Conservation (phyloP, 1,284 basidiomycete genomes). For the Athelia psychrophila region DNA sequence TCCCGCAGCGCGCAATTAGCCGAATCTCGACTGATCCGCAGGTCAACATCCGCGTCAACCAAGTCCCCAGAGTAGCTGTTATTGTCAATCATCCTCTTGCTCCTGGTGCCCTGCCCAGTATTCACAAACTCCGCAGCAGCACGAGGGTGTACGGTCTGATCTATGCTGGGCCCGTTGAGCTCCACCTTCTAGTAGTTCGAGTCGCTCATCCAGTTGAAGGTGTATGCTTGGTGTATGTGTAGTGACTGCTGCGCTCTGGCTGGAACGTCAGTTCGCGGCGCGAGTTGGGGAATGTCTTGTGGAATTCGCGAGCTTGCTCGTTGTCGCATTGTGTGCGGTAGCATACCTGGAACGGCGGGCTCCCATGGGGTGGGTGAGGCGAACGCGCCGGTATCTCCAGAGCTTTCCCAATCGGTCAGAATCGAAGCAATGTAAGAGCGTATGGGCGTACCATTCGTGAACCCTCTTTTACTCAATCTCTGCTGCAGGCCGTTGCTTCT, state of each 20-base stretch:
- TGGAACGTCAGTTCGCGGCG: slow-evolving; percentile 85
- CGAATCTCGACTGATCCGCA: slow-evolving; percentile 73
- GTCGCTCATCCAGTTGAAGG: slow-evolving; percentile 81
- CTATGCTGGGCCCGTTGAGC: slow-evolving; percentile 69
- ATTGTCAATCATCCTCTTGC: slow-evolving; percentile 53
- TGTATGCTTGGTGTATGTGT: slow-evolving; percentile 71
- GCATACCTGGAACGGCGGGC: slow-evolving; percentile 84
- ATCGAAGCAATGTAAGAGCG: not conserved
- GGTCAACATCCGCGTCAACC: slow-evolving; percentile 75
- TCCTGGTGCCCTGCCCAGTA: too few species aligned
- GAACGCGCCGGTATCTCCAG: slow-evolving; percentile 90
- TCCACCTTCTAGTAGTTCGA: slow-evolving; percentile 78
- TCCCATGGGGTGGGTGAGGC: slow-evolving; percentile 79
- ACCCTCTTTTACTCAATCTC: slow-evolving; percentile 89
- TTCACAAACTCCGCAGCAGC: slow-evolving; percentile 76
- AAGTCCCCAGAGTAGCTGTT: slow-evolving; percentile 74
- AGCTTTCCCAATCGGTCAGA: slow-evolving; percentile 5
- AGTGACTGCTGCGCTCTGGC: slow-evolving; percentile 87
- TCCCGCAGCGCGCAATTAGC: too few species aligned
- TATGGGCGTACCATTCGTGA: slow-evolving; percentile 81
- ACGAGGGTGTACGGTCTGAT: slow-evolving; percentile 84
- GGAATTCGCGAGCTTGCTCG: slow-evolving; percentile 53
- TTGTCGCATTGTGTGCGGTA: slow-evolving; percentile 77
- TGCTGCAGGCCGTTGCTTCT: slow-evolving; percentile 70
- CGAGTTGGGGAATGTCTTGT: slow-evolving; percentile 65